Conservation (phyloP, 148 eudicot genomes). For the Fagopyrum homotropicum region DNA sequence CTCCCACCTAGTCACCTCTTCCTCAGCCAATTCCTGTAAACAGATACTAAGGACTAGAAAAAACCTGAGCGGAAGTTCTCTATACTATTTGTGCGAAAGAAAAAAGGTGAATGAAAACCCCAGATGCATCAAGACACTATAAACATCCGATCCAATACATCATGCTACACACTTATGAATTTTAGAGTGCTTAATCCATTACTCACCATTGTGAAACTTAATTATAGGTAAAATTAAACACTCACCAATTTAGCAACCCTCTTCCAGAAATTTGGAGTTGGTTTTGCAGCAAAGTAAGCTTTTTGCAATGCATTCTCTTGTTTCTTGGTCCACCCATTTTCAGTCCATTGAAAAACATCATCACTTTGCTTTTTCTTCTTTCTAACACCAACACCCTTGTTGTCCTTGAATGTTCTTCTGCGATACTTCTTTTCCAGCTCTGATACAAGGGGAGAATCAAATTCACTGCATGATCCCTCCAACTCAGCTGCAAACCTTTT, state of each 20-base stretch:
- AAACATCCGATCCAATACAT: neutral
- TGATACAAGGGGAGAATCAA: slow-evolving; percentile 11
- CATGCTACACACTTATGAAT: neutral
- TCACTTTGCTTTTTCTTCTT: slow-evolving; percentile 45
- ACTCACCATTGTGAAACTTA: neutral
- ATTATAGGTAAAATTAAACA: neutral
- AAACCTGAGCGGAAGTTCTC: neutral
- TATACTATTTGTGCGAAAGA: neutral
- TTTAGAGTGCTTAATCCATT: neutral
- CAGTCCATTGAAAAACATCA: slow-evolving; percentile 23
- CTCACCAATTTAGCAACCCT: slow-evolving; percentile 77
- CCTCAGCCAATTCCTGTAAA: neutral
- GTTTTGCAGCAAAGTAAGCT: slow-evolving; percentile 73
- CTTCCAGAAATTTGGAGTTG: slow-evolving; percentile 92
- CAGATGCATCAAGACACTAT: neutral
- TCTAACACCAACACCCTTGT: slow-evolving; percentile 36
- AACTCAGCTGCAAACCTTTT: neutral
- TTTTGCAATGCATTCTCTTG: slow-evolving; percentile 68
- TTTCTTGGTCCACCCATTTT: slow-evolving; percentile 63
- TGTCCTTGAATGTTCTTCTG: neutral
- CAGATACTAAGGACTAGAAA: neutral
- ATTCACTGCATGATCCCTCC: neutral
- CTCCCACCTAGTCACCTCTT: neutral
- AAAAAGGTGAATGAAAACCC: neutral
- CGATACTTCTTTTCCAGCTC: slow-evolving; percentile 8